phyloP scores from a whole-genome alignment of 176 grass and related monocot species.

The Juncus effusus region DNA sequence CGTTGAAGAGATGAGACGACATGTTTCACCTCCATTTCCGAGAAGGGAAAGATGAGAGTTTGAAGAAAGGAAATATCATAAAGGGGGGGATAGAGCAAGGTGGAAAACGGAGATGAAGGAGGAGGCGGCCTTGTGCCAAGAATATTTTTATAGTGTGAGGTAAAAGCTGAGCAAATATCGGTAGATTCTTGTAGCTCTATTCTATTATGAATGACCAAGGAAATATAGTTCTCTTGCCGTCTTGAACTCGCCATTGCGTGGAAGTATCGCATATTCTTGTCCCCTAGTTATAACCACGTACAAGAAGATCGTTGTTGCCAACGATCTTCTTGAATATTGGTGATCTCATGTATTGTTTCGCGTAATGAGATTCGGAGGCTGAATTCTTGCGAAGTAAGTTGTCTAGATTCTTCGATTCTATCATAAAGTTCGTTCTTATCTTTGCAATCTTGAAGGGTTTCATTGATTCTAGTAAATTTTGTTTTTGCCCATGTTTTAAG shows the following conservation, averaged over 20 bases:
- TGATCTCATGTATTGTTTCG: not conserved
- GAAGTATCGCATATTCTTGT: not conserved
- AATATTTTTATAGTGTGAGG: too few relatives aligned
- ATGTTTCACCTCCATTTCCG: not conserved
- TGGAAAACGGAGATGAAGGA: too few relatives aligned
- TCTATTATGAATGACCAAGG: not conserved
- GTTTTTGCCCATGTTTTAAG: too few relatives aligned
- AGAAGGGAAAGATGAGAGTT: too few relatives aligned
- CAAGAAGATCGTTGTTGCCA: not conserved
- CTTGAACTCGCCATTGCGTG: not conserved
- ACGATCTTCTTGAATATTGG: not conserved
- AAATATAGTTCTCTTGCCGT: not conserved
- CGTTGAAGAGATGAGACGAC: not conserved
- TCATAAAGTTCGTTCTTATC: too few relatives aligned
- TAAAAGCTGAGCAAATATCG: too few relatives aligned
- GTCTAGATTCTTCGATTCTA: not conserved
- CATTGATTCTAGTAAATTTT: too few relatives aligned
- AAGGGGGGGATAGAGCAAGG: too few relatives aligned
- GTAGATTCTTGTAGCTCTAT: too few relatives aligned
- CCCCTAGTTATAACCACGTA: not conserved
- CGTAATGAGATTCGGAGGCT: not conserved
- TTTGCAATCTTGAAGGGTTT: too few relatives aligned
- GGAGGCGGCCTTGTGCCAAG: too few relatives aligned
- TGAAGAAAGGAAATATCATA: too few relatives aligned
- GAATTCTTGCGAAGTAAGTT: not conserved